Conservation (phyloP, 2,329 filamentous ascomycete genomes). For the Septoria linicola region DNA sequence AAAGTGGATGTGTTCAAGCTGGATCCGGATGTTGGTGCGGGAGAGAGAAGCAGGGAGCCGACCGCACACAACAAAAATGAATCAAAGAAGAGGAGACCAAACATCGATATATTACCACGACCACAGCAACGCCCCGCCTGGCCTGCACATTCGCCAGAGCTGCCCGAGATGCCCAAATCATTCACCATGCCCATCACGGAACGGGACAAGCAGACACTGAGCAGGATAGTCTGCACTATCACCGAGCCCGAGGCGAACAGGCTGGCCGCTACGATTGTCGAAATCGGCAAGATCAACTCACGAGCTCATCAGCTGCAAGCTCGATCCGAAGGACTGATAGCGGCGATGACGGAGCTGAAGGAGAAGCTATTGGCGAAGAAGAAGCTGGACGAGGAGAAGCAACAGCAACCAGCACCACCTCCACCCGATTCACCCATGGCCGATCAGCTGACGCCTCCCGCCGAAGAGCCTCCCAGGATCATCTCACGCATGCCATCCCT, state of each 20-base stretch:
- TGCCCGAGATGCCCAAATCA: neutral
- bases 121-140: neutral
- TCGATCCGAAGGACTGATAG: conserved; percentile 1
- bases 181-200: conserved; percentile 4
- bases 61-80: too few relatives aligned
- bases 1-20: neutral
- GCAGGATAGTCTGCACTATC: conserved; percentile 4
- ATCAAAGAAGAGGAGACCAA: too few relatives aligned
- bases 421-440: neutral
- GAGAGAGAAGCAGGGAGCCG: neutral
- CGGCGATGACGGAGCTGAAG: neutral
- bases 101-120: neutral
- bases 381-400: neutral
- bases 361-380: conserved; percentile 1
- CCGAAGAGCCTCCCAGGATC: neutral
- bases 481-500: neutral
- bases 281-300: conserved; percentile 18
- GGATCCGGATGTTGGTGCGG: too few relatives aligned
- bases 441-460: neutral
- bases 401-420: neutral
- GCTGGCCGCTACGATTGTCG: conserved; percentile 12
- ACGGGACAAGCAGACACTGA: neutral
- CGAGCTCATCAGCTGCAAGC: neutral
- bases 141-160: neutral
- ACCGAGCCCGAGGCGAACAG: conserved; percentile 7